These are phyloP conservation scores for Microbotryum violaceum DNA, from an alignment of 1,284 basidiomycete genomes.

Conservation along the genomic window DNA sequence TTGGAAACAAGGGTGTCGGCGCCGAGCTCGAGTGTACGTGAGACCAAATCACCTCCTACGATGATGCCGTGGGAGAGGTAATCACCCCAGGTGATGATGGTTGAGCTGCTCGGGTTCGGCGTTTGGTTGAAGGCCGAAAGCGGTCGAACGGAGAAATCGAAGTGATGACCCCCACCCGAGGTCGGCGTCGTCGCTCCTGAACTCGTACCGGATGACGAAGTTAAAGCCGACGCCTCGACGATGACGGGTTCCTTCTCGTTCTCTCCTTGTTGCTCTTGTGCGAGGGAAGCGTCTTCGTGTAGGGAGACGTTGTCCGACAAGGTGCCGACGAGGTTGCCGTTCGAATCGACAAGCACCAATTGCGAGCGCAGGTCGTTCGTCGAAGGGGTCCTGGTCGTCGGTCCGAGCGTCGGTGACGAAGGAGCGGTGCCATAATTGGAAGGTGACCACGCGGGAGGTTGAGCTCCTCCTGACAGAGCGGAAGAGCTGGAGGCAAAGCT, in stretches of 20 bases:
- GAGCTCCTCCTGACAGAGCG: not conserved
- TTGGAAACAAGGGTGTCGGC: slow-evolving; percentile 32
- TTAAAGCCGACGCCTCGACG: slow-evolving; percentile 5
- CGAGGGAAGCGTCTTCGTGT: not conserved
- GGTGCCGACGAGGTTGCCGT: not conserved
- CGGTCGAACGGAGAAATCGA: slow-evolving; percentile 16
- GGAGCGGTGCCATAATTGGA: slow-evolving; percentile 4
- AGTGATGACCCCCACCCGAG: too few species aligned
- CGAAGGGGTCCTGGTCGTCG: not conserved
- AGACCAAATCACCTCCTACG: slow-evolving; percentile 34
- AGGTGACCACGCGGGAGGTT: not conserved
- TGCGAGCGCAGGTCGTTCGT: slow-evolving; percentile 2
- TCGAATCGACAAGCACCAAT: slow-evolving; percentile 4
- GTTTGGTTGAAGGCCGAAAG: slow-evolving; percentile 12
- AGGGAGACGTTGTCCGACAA: not conserved
- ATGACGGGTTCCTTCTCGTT: slow-evolving; percentile 23
- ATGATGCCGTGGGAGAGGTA: slow-evolving; percentile 36
- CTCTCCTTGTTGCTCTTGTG: not conserved
- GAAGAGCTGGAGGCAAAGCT: not conserved
- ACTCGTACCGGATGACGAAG: not conserved
- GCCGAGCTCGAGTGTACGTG: slow-evolving; percentile 30
- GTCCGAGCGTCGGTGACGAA: slow-evolving; percentile 18
- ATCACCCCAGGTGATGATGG: slow-evolving; percentile 32
- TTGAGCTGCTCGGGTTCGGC: slow-evolving; percentile 10
- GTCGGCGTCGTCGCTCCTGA: too few species aligned